A percentile compares a stretch with the other conserved stretches of the same genome.
These are phyloP conservation scores for Prunus campanulata DNA, from an alignment of 306 rosid genomes.

Conservation along the genomic window DNA sequence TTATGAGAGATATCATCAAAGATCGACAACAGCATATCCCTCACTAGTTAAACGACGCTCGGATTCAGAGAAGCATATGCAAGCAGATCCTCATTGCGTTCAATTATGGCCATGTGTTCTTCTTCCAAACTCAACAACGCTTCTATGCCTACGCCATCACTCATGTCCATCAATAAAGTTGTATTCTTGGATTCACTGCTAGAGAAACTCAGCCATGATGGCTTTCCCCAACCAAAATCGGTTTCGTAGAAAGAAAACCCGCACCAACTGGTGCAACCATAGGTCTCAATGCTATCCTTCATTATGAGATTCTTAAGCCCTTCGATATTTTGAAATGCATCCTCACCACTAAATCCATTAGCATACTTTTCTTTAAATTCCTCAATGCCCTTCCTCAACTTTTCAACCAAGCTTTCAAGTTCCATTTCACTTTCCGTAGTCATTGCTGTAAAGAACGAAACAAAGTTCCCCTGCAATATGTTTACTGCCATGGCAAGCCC, in stretches of 20 bases:
- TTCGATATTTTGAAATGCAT: background rate
- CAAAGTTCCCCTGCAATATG: background rate
- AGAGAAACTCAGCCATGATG: background rate
- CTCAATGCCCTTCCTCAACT: background rate
- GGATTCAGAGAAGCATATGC: no score
- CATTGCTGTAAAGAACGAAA: background rate
- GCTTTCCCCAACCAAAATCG: constrained; percentile 11
- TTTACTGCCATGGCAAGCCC: background rate
- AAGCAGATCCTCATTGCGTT: no score
- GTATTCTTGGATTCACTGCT: background rate
- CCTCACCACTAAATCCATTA: background rate
- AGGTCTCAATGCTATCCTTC: background rate
- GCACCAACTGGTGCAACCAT: background rate
- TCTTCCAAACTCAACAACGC: no score
- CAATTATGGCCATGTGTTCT: no score
- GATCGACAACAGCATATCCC: no score
- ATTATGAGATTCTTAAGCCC: no score
- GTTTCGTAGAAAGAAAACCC: background rate
- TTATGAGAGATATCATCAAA: no score
- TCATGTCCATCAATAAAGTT: background rate
- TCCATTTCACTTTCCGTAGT: background rate
- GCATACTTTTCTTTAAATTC: background rate
- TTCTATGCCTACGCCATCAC: background rate
- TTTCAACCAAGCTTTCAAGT: background rate
- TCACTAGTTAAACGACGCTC: no score